phyloP scores from a whole-genome alignment of 2,329 filamentous ascomycete species.

The Fusarium circinatum region DNA sequence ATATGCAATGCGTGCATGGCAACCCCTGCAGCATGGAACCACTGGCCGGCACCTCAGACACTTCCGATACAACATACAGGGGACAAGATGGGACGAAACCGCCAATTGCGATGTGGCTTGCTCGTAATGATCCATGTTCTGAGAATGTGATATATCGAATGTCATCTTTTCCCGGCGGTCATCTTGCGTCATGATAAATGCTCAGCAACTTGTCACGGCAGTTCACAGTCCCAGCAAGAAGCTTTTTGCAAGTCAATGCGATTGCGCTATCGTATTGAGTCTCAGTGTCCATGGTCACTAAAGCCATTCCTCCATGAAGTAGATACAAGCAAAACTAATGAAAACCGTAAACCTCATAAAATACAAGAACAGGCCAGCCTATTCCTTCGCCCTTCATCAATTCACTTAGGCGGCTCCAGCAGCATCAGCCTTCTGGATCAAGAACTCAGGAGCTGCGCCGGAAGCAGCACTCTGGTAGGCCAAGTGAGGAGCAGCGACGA shows the following conservation, averaged over 20 bases:
- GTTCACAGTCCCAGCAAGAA: neutral
- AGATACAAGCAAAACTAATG: neutral
- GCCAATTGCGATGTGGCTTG: neutral
- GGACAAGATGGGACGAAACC: neutral
- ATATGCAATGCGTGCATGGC: neutral
- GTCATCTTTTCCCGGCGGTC: neutral
- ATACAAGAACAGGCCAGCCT: constrained; percentile 16
- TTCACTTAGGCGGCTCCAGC: neutral
- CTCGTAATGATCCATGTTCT: neutral
- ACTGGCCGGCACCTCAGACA: neutral
- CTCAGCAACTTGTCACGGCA: neutral
- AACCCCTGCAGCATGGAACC: neutral
- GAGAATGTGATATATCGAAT: neutral
- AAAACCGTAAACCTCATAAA: neutral
- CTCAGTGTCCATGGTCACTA: neutral
- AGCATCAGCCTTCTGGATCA: constrained; percentile 30
- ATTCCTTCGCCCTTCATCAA: neutral
- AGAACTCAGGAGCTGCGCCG: constrained; percentile 16
- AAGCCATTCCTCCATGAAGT: neutral
- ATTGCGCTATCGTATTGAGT: neutral
- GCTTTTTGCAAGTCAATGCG: neutral
- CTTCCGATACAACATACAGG: neutral
- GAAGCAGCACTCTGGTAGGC: constrained; percentile 19
- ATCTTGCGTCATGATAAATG: neutral
- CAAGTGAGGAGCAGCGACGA: constrained; percentile 31